phyloP scores from a whole-genome alignment of 2,329 filamentous ascomycete species.

The Diaporthe ampelina region DNA sequence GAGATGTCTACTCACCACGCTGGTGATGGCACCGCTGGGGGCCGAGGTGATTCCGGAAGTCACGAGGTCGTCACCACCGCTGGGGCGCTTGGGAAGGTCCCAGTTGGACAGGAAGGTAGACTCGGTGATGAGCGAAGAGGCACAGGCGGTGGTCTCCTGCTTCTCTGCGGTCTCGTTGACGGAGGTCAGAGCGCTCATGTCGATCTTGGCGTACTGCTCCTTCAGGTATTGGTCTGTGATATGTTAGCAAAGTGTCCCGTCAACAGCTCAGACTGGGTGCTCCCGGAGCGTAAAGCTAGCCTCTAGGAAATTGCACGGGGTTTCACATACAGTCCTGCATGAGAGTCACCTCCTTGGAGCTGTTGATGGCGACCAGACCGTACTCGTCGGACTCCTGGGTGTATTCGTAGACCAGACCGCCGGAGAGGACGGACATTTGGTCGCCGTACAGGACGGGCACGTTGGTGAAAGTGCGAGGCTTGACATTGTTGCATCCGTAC shows the following conservation, averaged over 20 bases:
- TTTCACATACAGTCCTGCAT: constrained; percentile 63
- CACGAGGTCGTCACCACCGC: constrained; percentile 78
- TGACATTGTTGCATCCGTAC: constrained; percentile 78
- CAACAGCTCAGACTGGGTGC: no score
- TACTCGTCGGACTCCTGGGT: constrained; percentile 75
- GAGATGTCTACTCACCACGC: constrained; percentile 41
- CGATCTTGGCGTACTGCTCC: constrained; percentile 78
- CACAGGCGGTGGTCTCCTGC: constrained; percentile 71
- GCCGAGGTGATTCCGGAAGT: constrained; percentile 77
- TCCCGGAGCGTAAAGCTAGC: neutral
- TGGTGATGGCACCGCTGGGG: constrained; percentile 69
- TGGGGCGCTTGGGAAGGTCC: constrained; percentile 75
- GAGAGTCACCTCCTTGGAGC: constrained; percentile 67
- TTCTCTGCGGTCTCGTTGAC: constrained; percentile 69
- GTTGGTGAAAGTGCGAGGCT: constrained; percentile 79
- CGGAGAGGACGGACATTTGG: constrained; percentile 75
- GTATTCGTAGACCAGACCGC: constrained; percentile 83
- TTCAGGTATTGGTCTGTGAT: constrained; percentile 69
- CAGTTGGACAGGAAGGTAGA: constrained; percentile 81
- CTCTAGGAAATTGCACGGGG: constrained; percentile 48
- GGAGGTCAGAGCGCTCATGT: constrained; percentile 74
- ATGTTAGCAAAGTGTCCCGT: neutral
- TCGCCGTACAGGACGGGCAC: constrained; percentile 76
- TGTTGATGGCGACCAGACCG: constrained; percentile 71
- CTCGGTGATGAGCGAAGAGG: constrained; percentile 72